phyloP scores from a whole-genome alignment of 768 basidiomycete genomes.

The Botryobasidium botryosum region DNA sequence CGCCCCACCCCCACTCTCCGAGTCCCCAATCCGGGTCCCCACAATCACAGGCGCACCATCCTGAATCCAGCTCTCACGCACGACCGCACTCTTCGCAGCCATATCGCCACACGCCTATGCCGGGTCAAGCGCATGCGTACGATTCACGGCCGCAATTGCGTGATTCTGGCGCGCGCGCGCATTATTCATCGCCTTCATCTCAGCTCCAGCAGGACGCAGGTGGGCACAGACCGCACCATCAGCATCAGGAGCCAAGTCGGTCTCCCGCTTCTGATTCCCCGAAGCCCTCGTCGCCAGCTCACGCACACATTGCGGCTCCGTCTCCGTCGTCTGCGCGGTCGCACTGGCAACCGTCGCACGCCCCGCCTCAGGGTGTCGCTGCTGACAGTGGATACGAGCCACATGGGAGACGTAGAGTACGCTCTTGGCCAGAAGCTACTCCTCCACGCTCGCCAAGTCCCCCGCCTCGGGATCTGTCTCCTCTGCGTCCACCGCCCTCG shows the following conservation, averaged over 20 bases:
- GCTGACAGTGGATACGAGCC: no score
- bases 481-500: conserved; percentile 32
- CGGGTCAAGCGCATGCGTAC: not conserved
- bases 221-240: not conserved
- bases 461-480: conserved; percentile 1
- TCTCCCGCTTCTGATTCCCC: no score
- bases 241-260: not conserved
- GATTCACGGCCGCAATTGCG: no score
- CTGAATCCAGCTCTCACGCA: not conserved
- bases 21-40: not conserved
- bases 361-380: no score
- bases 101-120: not conserved
- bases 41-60: not conserved
- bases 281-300: no score
- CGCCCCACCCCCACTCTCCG: conserved; percentile 2
- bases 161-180: no score
- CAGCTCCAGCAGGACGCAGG: no score
- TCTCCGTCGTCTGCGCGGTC: no score
- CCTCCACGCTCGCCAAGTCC: conserved; percentile 1
- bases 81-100: conserved; percentile 1
- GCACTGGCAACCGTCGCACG: no score
- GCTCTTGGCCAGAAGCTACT: not conserved
- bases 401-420: no score
- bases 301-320: no score
- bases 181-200: no score